Evolutionary conservation across 2,329 filamentous ascomycete species (phyloP).

Genomic region (Paracoccidioides brasiliensis): DNA sequence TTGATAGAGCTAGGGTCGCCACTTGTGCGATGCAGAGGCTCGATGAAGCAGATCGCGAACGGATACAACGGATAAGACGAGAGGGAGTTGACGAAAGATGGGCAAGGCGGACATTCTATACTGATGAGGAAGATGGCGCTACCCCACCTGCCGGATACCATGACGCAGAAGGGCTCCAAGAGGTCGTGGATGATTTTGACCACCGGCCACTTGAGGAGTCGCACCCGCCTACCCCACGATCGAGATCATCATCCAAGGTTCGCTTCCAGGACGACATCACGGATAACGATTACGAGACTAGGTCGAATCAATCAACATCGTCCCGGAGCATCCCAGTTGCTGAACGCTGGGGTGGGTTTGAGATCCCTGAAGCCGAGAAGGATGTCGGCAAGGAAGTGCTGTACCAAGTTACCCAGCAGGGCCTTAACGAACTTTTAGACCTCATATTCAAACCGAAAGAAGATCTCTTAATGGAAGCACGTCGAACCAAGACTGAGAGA

Average conservation of each 20-base stretch:
- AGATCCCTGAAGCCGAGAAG: slow-evolving; percentile 64
- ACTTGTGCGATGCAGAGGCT: slow-evolving; percentile 27
- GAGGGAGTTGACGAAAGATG: slow-evolving; percentile 53
- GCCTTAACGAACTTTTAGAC: slow-evolving; percentile 85
- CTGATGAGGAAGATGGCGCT: slow-evolving; percentile 72
- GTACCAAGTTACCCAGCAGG: slow-evolving; percentile 82
- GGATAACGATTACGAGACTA: slow-evolving; percentile 54
- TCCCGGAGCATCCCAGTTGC: slow-evolving; percentile 52
- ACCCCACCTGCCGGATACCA: slow-evolving; percentile 49
- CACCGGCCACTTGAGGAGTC: slow-evolving; percentile 17
- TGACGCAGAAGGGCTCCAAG: slow-evolving; percentile 39
- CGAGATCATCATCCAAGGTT: slow-evolving; percentile 66
- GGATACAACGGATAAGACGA: slow-evolving; percentile 25
- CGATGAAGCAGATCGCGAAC: slow-evolving; percentile 26
- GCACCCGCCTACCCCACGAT: slow-evolving; percentile 39
- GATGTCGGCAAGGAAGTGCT: slow-evolving; percentile 80
- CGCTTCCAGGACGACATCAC: slow-evolving; percentile 58
- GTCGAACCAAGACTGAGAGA: slow-evolving; percentile 49
- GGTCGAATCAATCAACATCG: slow-evolving; percentile 60
- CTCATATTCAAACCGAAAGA: slow-evolving; percentile 72
- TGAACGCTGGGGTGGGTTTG: slow-evolving; percentile 64
- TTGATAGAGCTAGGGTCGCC: slow-evolving; percentile 29
- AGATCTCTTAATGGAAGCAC: slow-evolving; percentile 56
- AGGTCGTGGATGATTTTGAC: slow-evolving; percentile 28
- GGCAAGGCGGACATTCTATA: slow-evolving; percentile 65